Evolutionary conservation across 2,329 filamentous ascomycete genomes (phyloP), one percentile per base, ranked within the genome.

Genomic region (Pseudonectria foliicola): DNA sequence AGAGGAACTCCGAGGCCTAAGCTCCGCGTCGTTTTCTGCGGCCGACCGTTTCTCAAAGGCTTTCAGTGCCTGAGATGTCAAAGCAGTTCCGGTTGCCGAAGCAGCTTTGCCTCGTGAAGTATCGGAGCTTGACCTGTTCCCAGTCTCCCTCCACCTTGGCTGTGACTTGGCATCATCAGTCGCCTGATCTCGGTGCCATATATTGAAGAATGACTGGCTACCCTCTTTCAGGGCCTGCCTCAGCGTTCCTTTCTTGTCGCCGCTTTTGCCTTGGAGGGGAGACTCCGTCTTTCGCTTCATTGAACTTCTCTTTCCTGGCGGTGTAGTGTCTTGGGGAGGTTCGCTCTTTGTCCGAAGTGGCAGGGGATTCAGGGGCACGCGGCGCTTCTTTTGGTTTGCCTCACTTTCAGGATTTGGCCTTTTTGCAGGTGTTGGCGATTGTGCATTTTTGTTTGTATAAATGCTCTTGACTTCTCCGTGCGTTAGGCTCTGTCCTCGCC

Each of bases 191-290:
- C 68, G 75, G 34, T 59, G 66, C 55, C 70, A 68, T 1, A 76
- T 55, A 37, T 61, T 70, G 0, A 68, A 63, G 6, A 75, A 50
- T 2, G 65, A 61, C 25, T 69, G 63, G 14, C 61, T 61, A 6
- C 70, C 62, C 37, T 70, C 72, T 36, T 62, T 71, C n/a, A 79
- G 53, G 4, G 64, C 73, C 35, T 69, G 67, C 25, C 70, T 67
- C 27, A 77, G 54, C 1, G 67, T 57, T 1, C 55, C 49, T 39
- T 59, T 72, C 47, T 69, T 74, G 30, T 73, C 70, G 8, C 38
- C 32, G 2, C 30, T 38, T 38, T 46, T 46, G 13, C 27, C 43
- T 27, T 13, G 27, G 3, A 28, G 27, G 3, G 28, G 26, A 4
- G 37, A 53, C 29, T 38, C 51, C 23, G 39, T 38, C 35, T 43